Conservation (phyloP, 129 eudicot species). For the Tagetes erecta region DNA sequence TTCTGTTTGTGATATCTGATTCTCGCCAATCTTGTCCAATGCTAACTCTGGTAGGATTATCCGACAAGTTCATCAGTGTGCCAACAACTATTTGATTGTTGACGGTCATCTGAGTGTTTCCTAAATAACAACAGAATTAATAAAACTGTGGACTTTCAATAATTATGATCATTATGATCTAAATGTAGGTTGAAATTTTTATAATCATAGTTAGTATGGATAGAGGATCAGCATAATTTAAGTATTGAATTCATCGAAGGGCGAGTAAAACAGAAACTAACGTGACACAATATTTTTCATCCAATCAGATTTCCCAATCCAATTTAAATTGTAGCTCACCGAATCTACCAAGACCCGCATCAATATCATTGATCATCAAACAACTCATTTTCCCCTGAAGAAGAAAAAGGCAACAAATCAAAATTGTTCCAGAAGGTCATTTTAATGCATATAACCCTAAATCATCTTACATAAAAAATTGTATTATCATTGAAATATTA, state of each 20-base stretch:
- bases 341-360: slow-evolving; percentile 99
- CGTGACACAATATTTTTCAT: slow-evolving; percentile 36
- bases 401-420: slow-evolving; percentile 19
- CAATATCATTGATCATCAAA: slow-evolving; percentile 91
- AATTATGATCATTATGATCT: slow-evolving; percentile 17
- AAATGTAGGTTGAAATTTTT: slow-evolving; percentile 5
- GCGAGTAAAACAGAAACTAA: slow-evolving; percentile 36
- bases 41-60: slow-evolving; percentile 97
- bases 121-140: slow-evolving; percentile 43
- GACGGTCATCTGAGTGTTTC: slow-evolving; percentile 96
- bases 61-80: slow-evolving; percentile 86
- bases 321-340: slow-evolving; percentile 67
- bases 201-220: slow-evolving; percentile 3
- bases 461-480: background rate
- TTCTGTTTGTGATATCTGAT: slow-evolving; percentile 69
- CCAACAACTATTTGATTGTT: slow-evolving; percentile 98
- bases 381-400: slow-evolving; percentile 96
- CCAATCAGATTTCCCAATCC: slow-evolving; percentile 42
- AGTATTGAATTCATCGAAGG: slow-evolving; percentile 20
- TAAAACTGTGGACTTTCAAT: background rate
- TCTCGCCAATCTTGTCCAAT: slow-evolving; percentile 94
- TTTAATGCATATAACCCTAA: background rate
- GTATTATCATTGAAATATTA: background rate
- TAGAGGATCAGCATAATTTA: slow-evolving; percentile 7
- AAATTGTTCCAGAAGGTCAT: background rate